Percentiles rank a stretch among this genome's conserved stretches.
Evolutionary conservation across 495 filamentous ascomycete species (phyloP).

Genomic region (Ascodesmis nigricans): DNA sequence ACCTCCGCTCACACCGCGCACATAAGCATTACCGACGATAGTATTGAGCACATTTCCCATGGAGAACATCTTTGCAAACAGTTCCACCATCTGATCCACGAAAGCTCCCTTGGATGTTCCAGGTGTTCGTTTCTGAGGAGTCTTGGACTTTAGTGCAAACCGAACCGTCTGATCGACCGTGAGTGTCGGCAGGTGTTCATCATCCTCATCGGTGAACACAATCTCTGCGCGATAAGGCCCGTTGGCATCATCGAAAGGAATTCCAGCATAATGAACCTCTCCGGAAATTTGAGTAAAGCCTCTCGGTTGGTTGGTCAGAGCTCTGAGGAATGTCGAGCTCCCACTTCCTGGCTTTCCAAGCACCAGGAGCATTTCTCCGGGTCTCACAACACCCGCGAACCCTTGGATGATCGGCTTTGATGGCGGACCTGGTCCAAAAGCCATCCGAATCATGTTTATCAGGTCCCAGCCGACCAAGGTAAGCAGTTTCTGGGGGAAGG

Average conservation of each 20-base stretch:
- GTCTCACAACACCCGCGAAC: constrained; percentile 50
- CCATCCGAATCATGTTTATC: constrained; percentile 13
- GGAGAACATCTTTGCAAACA: constrained; percentile 39
- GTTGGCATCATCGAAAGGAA: constrained; percentile 31
- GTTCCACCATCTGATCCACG: constrained; percentile 28
- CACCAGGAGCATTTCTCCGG: constrained; percentile 64
- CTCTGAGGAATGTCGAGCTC: constrained; percentile 53
- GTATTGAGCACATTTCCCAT: constrained; percentile 68
- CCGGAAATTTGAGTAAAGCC: constrained; percentile 23
- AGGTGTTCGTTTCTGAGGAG: constrained; percentile 26
- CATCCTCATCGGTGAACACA: constrained; percentile 38
- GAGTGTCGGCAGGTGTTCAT: constrained; percentile 43
- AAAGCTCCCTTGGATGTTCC: constrained; percentile 26
- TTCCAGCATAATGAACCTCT: constrained; percentile 20
- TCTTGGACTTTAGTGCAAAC: constrained; percentile 36
- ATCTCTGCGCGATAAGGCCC: constrained; percentile 42
- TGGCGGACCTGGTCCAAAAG: constrained; percentile 24
- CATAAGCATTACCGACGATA: constrained; percentile 61
- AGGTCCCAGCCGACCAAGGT: constrained; percentile 17
- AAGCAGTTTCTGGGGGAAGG: constrained; percentile 17
- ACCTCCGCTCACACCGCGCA: constrained; percentile 48
- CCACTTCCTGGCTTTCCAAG: constrained; percentile 50
- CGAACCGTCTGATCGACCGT: constrained; percentile 44
- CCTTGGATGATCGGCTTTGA: constrained; percentile 44
- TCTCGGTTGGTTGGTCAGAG: constrained; percentile 43